These are phyloP conservation scores for Posidonia australis DNA, from an alignment of 106 monocot genomes.

Conservation along the genomic window DNA sequence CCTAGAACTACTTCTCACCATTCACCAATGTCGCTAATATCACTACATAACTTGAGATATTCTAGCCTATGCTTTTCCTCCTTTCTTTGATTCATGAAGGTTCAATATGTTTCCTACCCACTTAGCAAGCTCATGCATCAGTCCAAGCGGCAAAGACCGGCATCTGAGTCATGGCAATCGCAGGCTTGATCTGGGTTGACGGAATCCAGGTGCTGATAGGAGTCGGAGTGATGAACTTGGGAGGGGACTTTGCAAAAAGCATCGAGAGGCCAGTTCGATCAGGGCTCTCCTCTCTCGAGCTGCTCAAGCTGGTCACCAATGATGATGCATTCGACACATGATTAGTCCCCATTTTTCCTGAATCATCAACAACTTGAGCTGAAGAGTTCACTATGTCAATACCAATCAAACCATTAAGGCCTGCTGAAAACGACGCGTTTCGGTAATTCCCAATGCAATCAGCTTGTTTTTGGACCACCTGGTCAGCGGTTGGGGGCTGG, in stretches of 20 bases:
- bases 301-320: slow-evolving; percentile 43
- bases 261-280: slow-evolving; percentile 37
- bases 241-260: slow-evolving; percentile 36
- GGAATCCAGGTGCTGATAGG: slow-evolving; percentile 47
- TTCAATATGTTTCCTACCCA: background rate
- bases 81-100: background rate
- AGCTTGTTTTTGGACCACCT: slow-evolving; percentile 5
- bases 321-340: slow-evolving; percentile 48
- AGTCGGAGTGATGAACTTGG: slow-evolving; percentile 16
- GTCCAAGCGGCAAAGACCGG: slow-evolving; percentile 85
- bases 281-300: slow-evolving; percentile 60
- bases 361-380: slow-evolving; percentile 19
- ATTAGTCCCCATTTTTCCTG: slow-evolving; percentile 12
- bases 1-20: too few relatives aligned
- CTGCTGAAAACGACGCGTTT: background rate
- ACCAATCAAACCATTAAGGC: slow-evolving; percentile 18
- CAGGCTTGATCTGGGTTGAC: slow-evolving; percentile 33
- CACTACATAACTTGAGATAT: too few relatives aligned
- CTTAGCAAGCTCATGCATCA: slow-evolving; percentile 16
- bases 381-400: slow-evolving; percentile 11
- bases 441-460: background rate
- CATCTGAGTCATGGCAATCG: slow-evolving; percentile 44
- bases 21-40: too few relatives aligned
- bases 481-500: slow-evolving; percentile 3
- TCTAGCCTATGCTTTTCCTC: background rate